Evolutionary conservation across 2,329 filamentous ascomycete species (phyloP).

Genomic region (Nemania sp.): DNA sequence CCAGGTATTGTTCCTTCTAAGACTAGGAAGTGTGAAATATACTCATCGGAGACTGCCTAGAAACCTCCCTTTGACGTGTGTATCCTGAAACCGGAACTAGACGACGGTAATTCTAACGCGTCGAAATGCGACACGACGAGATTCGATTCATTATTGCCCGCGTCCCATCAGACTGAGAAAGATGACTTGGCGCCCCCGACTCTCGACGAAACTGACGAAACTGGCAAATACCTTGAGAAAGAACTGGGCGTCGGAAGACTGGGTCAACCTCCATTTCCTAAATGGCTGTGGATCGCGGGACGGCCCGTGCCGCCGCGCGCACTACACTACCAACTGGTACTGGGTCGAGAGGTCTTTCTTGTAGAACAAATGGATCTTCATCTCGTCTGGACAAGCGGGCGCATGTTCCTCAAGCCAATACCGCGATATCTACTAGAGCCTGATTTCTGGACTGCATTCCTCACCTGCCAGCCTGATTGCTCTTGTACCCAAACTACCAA

Average conservation of each 20-base stretch:
- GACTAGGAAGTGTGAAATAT: too few species aligned
- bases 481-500: neutral
- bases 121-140: neutral
- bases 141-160: slow-evolving; percentile 23
- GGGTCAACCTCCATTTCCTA: neutral
- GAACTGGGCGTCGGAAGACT: slow-evolving; percentile 27
- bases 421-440: slow-evolving; percentile 49
- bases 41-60: neutral
- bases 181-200: slow-evolving; percentile 27
- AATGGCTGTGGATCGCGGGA: slow-evolving; percentile 48
- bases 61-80: neutral
- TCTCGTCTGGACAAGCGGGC: slow-evolving; percentile 43
- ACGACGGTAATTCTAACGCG: neutral
- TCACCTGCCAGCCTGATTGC: slow-evolving; percentile 62
- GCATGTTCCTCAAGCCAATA: slow-evolving; percentile 48
- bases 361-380: slow-evolving; percentile 45
- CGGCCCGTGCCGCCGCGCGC: slow-evolving; percentile 44
- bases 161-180: slow-evolving; percentile 23
- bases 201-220: too few species aligned
- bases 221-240: slow-evolving; percentile 22
- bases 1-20: too few species aligned
- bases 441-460: slow-evolving; percentile 38
- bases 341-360: slow-evolving; percentile 43
- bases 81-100: neutral
- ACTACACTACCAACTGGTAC: slow-evolving; percentile 42